Evolutionary conservation across 2,329 filamentous ascomycete genomes (phyloP).

Genomic region (Dactylellina leptospora): DNA sequence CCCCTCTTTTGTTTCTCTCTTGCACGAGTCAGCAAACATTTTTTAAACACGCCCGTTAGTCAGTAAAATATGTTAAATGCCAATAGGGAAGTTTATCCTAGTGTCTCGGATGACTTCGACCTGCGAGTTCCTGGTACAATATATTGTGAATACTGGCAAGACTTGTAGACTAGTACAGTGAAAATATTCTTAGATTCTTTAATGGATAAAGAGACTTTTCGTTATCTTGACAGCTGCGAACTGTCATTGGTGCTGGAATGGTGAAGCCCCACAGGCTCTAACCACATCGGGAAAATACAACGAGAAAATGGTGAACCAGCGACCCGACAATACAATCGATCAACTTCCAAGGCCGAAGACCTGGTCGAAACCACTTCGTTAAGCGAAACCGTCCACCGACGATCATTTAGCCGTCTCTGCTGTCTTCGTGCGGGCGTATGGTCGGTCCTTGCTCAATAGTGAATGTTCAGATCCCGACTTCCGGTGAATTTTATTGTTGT

Average conservation of each 20-base stretch:
- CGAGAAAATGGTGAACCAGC: too few relatives aligned
- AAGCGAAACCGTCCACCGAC: slow-evolving; percentile 1
- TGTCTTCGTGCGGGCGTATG: background rate
- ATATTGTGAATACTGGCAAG: too few relatives aligned
- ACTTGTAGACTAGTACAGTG: too few relatives aligned
- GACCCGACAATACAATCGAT: too few relatives aligned
- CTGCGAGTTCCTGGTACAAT: too few relatives aligned
- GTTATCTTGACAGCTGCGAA: too few relatives aligned
- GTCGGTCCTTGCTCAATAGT: background rate
- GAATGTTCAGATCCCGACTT: background rate
- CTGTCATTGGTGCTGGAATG: background rate
- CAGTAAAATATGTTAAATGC: too few relatives aligned
- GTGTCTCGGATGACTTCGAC: too few relatives aligned
- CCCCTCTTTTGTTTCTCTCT: background rate
- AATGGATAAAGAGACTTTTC: too few relatives aligned
- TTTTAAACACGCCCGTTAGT: too few relatives aligned
- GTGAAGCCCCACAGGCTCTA: background rate
- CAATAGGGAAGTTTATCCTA: too few relatives aligned
- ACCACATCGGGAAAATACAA: background rate
- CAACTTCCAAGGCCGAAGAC: background rate
- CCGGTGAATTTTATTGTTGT: background rate
- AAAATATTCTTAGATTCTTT: too few relatives aligned
- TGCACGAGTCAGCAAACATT: slow-evolving; percentile 10
- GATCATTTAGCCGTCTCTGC: slow-evolving; percentile 1
- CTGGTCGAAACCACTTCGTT: background rate